Conservation (phyloP, 192 early-diverging fungal species). For the Backusella parvicylindrica region DNA sequence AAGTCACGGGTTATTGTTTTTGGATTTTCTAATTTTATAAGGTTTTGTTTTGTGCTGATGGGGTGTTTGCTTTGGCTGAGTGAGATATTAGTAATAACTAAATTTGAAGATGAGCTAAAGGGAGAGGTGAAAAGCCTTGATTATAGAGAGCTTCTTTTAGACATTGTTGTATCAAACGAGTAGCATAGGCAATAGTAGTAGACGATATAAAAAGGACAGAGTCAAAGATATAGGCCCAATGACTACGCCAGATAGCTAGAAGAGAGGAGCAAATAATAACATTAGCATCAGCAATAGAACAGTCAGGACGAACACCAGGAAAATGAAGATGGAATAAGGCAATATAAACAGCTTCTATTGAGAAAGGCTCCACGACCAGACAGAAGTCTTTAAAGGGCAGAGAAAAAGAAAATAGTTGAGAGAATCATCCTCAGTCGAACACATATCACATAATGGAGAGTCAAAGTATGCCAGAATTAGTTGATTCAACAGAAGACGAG, state of each 20-base stretch:
- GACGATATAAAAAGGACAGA: neutral
- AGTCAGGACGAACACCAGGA: neutral
- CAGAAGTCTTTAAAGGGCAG: neutral
- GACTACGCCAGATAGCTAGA: neutral
- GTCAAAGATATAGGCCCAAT: slow-evolving; percentile 7
- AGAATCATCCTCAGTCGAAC: neutral
- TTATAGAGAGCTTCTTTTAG: neutral
- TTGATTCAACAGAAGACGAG: neutral
- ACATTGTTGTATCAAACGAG: neutral
- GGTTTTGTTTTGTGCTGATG: neutral
- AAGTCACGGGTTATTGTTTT: neutral
- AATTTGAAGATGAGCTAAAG: slow-evolving; percentile 2
- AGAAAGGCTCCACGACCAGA: neutral
- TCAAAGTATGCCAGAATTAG: neutral
- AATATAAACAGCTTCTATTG: neutral
- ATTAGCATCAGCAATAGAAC: neutral
- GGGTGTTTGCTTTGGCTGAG: slow-evolving; percentile 3
- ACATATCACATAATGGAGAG: neutral
- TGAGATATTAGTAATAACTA: slow-evolving; percentile 5
- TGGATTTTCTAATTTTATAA: no score
- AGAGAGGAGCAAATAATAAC: neutral
- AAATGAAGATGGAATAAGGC: neutral
- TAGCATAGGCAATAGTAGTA: neutral
- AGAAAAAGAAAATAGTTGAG: slow-evolving; percentile 1
- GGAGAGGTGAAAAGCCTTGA: slow-evolving; percentile 9